These are phyloP conservation scores for Metschnikowia continentalis DNA, from an alignment of 805 yeast genomes.

Conservation along the genomic window DNA sequence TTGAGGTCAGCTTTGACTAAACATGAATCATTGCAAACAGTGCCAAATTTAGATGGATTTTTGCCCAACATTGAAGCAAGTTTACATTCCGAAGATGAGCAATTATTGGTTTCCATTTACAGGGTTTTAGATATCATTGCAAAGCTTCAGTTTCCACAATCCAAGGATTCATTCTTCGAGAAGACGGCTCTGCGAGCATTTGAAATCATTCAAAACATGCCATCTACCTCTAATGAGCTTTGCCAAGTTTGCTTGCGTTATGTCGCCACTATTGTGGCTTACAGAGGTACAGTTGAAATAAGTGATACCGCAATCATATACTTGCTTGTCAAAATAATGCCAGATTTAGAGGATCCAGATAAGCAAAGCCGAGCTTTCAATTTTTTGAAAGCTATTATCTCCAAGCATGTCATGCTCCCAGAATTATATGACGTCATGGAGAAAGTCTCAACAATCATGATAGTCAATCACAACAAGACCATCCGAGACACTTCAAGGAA, in stretches of 20 bases:
- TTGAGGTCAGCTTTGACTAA: slow-evolving; percentile 66
- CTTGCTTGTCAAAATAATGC: slow-evolving; percentile 65
- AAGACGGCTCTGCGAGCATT: slow-evolving; percentile 58
- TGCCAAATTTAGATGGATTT: slow-evolving; percentile 63
- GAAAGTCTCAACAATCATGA: slow-evolving; percentile 74
- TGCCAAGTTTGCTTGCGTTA: slow-evolving; percentile 77
- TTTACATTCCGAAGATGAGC: slow-evolving; percentile 66
- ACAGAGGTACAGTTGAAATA: slow-evolving; percentile 58
- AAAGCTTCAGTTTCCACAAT: slow-evolving; percentile 58
- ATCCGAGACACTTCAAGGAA: slow-evolving; percentile 83
- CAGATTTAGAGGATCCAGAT: slow-evolving; percentile 87
- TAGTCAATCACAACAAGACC: slow-evolving; percentile 79
- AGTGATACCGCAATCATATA: slow-evolving; percentile 72
- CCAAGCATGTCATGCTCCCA: slow-evolving; percentile 71
- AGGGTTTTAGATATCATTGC: slow-evolving; percentile 57
- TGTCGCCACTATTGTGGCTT: slow-evolving; percentile 67
- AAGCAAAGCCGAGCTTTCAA: slow-evolving; percentile 85
- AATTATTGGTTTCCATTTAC: slow-evolving; percentile 65
- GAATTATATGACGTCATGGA: slow-evolving; percentile 91
- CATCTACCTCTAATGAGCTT: slow-evolving; percentile 71
- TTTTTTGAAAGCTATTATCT: slow-evolving; percentile 72
- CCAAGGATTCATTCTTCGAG: slow-evolving; percentile 49
- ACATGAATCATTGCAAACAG: slow-evolving; percentile 55
- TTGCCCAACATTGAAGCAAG: slow-evolving; percentile 65
- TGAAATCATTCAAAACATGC: slow-evolving; percentile 65